These are phyloP conservation scores for Carex arenaria DNA, from an alignment of 202 grass and related monocot genomes.

Conservation along the genomic window DNA sequence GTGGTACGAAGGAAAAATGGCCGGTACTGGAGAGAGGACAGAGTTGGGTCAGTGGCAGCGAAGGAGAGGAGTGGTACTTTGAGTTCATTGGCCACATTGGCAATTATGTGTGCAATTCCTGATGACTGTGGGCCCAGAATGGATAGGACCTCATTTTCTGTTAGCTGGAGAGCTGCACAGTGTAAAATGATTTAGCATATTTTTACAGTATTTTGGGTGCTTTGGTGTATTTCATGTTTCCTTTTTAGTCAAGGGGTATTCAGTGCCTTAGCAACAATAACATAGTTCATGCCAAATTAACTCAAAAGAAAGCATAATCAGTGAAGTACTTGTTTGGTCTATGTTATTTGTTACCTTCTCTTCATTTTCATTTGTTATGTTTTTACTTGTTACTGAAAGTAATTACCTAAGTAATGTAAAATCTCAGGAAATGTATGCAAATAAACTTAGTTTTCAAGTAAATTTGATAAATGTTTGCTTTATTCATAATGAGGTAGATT, in stretches of 20 bases:
- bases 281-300: conserved; percentile 1
- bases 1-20: conserved; percentile 86
- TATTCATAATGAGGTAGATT: neutral
- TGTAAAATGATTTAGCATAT: neutral
- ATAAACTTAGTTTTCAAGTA: neutral
- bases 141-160: conserved; percentile 53
- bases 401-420: too few relatives aligned
- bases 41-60: conserved; percentile 66
- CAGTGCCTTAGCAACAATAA: neutral
- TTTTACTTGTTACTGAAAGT: too few relatives aligned
- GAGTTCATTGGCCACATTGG: conserved; percentile 66
- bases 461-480: neutral
- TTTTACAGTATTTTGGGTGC: neutral
- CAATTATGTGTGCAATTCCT: conserved; percentile 72
- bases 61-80: conserved; percentile 78
- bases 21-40: conserved; percentile 69
- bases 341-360: neutral
- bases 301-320: neutral
- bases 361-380: neutral
- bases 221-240: neutral
- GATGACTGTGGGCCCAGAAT: conserved; percentile 93
- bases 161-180: conserved; percentile 69
- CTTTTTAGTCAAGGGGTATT: neutral
- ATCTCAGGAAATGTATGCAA: neutral
- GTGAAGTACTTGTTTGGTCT: neutral